Evolutionary conservation across 2,329 filamentous ascomycete species (phyloP).

Genomic region (Samsoniella hepiali): DNA sequence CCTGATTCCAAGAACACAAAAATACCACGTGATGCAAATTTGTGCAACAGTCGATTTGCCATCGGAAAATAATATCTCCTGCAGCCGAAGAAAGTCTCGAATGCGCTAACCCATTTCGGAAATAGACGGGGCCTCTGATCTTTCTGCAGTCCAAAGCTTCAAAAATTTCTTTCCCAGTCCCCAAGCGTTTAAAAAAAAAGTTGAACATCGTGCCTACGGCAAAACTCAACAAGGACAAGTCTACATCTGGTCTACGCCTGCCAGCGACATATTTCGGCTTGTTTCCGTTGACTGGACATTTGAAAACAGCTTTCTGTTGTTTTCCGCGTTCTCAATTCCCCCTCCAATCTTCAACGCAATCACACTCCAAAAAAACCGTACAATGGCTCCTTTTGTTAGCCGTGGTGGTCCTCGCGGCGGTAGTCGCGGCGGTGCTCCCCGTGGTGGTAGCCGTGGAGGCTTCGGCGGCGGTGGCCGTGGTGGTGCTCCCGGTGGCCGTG

Average conservation of each 20-base stretch:
- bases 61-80: conserved; percentile 16
- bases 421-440: conserved; percentile 29
- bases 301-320: conserved; percentile 20
- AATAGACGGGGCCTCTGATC: conserved; percentile 16
- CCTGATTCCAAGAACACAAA: neutral
- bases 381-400: conserved; percentile 27
- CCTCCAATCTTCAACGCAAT: conserved; percentile 10
- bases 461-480: conserved; percentile 33
- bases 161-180: conserved; percentile 36
- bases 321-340: conserved; percentile 23
- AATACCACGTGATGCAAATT: neutral
- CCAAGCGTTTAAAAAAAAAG: conserved; percentile 19
- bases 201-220: conserved; percentile 26
- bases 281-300: conserved; percentile 1
- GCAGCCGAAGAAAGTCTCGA: neutral
- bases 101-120: conserved; percentile 6
- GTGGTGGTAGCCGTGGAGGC: conserved; percentile 33
- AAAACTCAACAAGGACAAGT: conserved; percentile 24
- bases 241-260: conserved; percentile 14
- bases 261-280: conserved; percentile 10
- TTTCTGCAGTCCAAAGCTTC: conserved; percentile 31
- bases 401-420: conserved; percentile 28
- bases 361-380: conserved; percentile 1
- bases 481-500: conserved; percentile 36
- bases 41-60: neutral